Evolutionary conservation across 2,329 filamentous ascomycete species (phyloP), one percentile per base, ranked within the genome.

Genomic region (Grosmannia huntii): DNA sequence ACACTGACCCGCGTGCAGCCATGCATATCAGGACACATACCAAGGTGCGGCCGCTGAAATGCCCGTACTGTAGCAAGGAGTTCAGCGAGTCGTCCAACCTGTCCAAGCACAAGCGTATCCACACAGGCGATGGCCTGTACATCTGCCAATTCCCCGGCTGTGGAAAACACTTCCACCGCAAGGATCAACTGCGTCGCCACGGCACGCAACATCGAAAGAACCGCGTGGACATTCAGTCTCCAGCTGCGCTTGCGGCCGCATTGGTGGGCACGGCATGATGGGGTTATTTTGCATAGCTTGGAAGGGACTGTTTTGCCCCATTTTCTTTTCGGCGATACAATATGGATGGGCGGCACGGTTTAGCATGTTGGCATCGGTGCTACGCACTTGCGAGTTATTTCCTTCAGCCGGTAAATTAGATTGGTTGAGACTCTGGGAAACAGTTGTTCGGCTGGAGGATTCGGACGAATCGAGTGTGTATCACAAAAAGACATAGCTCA

Each of bases 21-120:
- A 85, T 85, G 75, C 85, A 88, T 64, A 77, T 79, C 64, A 76
- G 83, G 46, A 83, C 79, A 1, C 85, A 87, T 64, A 85, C 84
- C 0, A 82, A 83, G 49, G 77, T 81, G 53, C 86, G 86, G 65
- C 83, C 83, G 0, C 69, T 86, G 0, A 69, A 72, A 51, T 86
- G 83, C 62, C 75, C 80, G 1, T 71, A 78, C 31, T 86, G 83
- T 63, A 75, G 73, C 52, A 83, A 81, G 64, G 70, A 70, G 11
- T 86, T 86, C 65, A 77, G 79, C 60, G 82, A 86, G 66, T 85
- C 82, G 0, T 85, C 82, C 4, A 86, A 86, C 64, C 70, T 86
- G 21, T 81, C 82, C 55, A 86, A 86, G 64, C 83, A 86, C 65
- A 76, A 79, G 55, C 80, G 82, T 62, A 86, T 77, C 9, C 83